A percentile compares a stretch with the other conserved stretches of the same genome.
Evolutionary conservation across 257 asterid species (phyloP).

Genomic region (Euphrasia confusa): DNA sequence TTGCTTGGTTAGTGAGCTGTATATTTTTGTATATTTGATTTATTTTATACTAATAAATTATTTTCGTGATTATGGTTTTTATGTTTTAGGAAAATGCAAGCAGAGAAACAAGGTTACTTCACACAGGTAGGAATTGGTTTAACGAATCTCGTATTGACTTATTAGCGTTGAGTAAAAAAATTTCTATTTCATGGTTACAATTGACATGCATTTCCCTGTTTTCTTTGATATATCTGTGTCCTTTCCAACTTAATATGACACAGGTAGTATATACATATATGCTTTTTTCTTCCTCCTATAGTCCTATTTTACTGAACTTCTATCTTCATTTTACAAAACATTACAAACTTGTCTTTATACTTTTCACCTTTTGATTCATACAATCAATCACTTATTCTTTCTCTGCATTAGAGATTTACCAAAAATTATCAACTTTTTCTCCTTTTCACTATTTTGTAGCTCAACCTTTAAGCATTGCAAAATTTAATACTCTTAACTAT

Average conservation of each 20-base stretch:
- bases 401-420: too few species aligned
- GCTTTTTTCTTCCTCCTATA: too few species aligned
- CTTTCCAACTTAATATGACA: too few species aligned
- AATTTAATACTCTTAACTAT: too few species aligned
- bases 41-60: constrained; percentile 17
- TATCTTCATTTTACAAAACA: too few species aligned
- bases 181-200: not conserved
- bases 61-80: constrained; percentile 11
- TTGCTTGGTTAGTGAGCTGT: constrained; percentile 68
- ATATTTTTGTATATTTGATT: constrained; percentile 4
- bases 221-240: not conserved
- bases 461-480: too few species aligned
- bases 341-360: too few species aligned
- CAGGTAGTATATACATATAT: too few species aligned
- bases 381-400: not conserved
- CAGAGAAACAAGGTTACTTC: constrained; percentile 90
- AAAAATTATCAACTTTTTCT: too few species aligned
- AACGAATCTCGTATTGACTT: constrained; percentile 6
- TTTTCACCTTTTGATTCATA: too few species aligned
- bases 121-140: constrained; percentile 49
- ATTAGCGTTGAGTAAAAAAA: not conserved
- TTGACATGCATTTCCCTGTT: not conserved
- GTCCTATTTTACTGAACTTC: not conserved
- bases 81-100: constrained; percentile 73
- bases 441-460: too few species aligned